phyloP scores from a whole-genome alignment of 768 basidiomycete genomes.

The Tricholoma saponaceum region DNA sequence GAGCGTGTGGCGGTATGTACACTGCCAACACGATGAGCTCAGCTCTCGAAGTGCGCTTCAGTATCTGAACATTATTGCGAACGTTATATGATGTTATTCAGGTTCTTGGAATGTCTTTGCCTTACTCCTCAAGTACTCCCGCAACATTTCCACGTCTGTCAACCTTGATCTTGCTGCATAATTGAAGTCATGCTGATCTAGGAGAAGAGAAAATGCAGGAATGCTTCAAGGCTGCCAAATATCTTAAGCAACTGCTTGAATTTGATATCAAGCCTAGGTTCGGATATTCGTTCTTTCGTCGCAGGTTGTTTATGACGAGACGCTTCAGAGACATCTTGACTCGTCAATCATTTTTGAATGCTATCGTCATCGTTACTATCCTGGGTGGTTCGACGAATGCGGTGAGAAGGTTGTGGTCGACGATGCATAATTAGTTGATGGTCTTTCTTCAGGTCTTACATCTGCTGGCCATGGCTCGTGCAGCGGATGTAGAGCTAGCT shows the following conservation, averaged over 20 bases:
- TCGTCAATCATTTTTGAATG: constrained; percentile 68
- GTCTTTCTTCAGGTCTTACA: constrained; percentile 60
- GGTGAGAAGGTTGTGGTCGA: constrained; percentile 32
- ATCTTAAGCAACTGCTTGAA: constrained; percentile 70
- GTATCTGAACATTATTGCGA: neutral
- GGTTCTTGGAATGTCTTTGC: constrained; percentile 81
- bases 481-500: constrained; percentile 64
- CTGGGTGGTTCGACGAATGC: constrained; percentile 89
- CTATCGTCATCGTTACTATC: constrained; percentile 73
- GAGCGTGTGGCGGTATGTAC: constrained; percentile 88
- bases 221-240: constrained; percentile 73
- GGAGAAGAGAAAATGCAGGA: constrained; percentile 73
- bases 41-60: constrained; percentile 52
- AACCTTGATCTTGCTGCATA: constrained; percentile 4
- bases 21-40: constrained; percentile 92
- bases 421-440: neutral
- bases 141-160: constrained; percentile 61
- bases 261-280: constrained; percentile 80
- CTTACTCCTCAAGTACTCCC: constrained; percentile 77
- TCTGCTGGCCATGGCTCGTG: constrained; percentile 79
- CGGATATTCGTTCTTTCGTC: neutral
- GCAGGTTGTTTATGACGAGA: neutral
- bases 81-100: constrained; percentile 4
- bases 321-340: constrained; percentile 38
- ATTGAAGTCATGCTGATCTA: neutral